Evolutionary conservation across 192 early-diverging fungal species (phyloP).

Genomic region (Coemansia sp.): DNA sequence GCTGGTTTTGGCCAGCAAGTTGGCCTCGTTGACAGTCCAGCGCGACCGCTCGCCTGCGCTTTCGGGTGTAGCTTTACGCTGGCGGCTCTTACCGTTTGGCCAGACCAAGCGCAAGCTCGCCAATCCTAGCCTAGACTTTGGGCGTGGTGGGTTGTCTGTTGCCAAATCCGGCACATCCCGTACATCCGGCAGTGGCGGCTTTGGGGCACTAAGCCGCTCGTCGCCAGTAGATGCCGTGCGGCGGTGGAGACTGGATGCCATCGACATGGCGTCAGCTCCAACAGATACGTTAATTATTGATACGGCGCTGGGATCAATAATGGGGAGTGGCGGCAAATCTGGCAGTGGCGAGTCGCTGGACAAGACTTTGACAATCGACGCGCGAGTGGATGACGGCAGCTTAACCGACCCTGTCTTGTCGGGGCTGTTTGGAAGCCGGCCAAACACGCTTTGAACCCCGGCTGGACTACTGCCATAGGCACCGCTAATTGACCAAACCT

Average conservation of each 20-base stretch:
- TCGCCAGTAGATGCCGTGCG: slow-evolving; percentile 25
- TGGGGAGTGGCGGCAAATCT: slow-evolving; percentile 35
- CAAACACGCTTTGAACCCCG: background rate
- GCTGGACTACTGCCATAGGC: slow-evolving; percentile 22
- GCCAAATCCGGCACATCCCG: background rate
- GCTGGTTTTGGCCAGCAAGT: slow-evolving; percentile 28
- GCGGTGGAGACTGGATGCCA: slow-evolving; percentile 11
- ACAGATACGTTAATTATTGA: background rate
- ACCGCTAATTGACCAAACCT: slow-evolving; percentile 21
- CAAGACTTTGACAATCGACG: slow-evolving; percentile 30
- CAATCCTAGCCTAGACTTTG: slow-evolving; percentile 27
- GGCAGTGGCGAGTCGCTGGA: slow-evolving; percentile 25
- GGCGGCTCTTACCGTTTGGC: slow-evolving; percentile 17
- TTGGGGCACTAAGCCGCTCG: slow-evolving; percentile 8
- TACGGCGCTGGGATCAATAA: slow-evolving; percentile 9
- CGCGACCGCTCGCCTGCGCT: slow-evolving; percentile 5
- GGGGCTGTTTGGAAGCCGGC: background rate
- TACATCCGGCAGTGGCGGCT: background rate
- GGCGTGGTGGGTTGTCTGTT: slow-evolving; percentile 10
- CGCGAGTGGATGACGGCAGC: slow-evolving; percentile 31
- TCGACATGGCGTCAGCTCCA: background rate
- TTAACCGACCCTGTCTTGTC: slow-evolving; percentile 6
- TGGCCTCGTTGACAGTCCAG: slow-evolving; percentile 39
- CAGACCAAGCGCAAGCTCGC: slow-evolving; percentile 26
- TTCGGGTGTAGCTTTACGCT: slow-evolving; percentile 1